Percentiles rank a stretch among this genome's conserved stretches.
These are phyloP conservation scores for Zoysia japonica DNA, from an alignment of 176 grass and related monocot genomes.

Conservation along the genomic window DNA sequence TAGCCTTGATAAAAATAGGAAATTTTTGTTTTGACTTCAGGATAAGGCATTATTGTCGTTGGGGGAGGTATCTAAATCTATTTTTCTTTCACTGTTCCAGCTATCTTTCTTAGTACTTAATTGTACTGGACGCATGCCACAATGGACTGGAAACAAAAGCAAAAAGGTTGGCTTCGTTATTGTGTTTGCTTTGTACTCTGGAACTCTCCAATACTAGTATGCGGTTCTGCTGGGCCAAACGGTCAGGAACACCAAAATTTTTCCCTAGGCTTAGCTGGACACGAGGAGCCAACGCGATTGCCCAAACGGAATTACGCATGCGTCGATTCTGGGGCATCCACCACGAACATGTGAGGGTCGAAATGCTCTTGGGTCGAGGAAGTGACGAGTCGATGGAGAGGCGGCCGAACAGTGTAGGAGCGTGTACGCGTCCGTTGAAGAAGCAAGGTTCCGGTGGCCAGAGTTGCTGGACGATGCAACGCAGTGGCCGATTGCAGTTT, in stretches of 20 bases:
- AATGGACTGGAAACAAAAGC: neutral
- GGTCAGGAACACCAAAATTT: neutral
- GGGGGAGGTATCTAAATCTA: too few relatives aligned
- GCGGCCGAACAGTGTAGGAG: neutral
- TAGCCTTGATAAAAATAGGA: too few relatives aligned
- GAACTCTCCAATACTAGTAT: too few relatives aligned
- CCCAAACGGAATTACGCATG: neutral
- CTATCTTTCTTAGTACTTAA: too few relatives aligned
- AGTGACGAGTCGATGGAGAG: neutral
- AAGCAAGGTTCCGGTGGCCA: neutral
- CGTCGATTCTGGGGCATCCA: slow-evolving; percentile 22
- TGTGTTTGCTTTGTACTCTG: neutral
- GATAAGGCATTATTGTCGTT: too few relatives aligned
- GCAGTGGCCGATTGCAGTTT: slow-evolving; percentile 2
- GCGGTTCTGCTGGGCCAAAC: neutral
- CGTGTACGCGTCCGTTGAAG: neutral
- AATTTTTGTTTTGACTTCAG: too few relatives aligned
- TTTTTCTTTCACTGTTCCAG: too few relatives aligned
- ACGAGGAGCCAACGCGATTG: neutral
- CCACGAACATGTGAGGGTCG: slow-evolving; percentile 43
- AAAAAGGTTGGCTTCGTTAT: too few relatives aligned
- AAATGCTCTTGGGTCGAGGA: slow-evolving; percentile 31
- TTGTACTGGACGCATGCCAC: too few relatives aligned
- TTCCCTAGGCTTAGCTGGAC: too few relatives aligned
- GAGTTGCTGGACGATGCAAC: slow-evolving; percentile 4